phyloP scores from a whole-genome alignment of 768 basidiomycete genomes.

The Cyclocybe cylindracea region DNA sequence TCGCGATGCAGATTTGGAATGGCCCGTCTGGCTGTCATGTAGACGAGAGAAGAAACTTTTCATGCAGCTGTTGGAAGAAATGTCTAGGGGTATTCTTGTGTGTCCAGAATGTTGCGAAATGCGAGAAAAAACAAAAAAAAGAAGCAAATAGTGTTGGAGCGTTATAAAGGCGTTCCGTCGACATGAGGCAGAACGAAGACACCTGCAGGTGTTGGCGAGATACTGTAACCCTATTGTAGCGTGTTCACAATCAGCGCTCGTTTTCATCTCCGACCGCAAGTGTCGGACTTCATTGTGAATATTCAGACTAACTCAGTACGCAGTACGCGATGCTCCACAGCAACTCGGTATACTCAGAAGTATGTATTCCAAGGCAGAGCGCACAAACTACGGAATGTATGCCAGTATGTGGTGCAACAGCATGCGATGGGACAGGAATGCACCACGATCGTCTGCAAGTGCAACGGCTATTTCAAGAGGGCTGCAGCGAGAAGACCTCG shows the following conservation, averaged over 20 bases:
- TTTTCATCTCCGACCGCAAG: too few species aligned
- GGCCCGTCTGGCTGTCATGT: slow-evolving; percentile 44
- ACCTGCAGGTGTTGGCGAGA: slow-evolving; percentile 9
- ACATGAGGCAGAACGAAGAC: slow-evolving; percentile 60
- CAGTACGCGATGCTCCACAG: too few species aligned
- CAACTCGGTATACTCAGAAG: neutral
- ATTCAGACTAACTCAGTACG: too few species aligned
- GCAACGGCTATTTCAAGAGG: slow-evolving; percentile 20
- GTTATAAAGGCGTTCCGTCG: slow-evolving; percentile 36
- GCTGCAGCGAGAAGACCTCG: slow-evolving; percentile 17
- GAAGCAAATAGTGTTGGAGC: slow-evolving; percentile 24
- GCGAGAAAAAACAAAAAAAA: slow-evolving; percentile 24
- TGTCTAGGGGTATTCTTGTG: slow-evolving; percentile 22
- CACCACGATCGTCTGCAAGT: slow-evolving; percentile 16
- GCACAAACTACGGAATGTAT: slow-evolving; percentile 17
- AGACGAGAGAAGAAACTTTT: slow-evolving; percentile 52
- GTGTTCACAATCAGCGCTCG: too few species aligned
- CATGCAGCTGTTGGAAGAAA: slow-evolving; percentile 38
- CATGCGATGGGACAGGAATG: slow-evolving; percentile 12
- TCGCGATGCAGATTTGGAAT: slow-evolving; percentile 39
- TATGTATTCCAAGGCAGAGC: neutral
- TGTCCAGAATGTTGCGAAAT: slow-evolving; percentile 20
- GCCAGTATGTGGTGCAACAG: slow-evolving; percentile 21
- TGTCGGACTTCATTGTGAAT: too few species aligned
- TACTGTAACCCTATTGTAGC: too few species aligned